Percentiles rank a stretch among this genome's conserved stretches.
Evolutionary conservation across 1,284 basidiomycete genomes (phyloP).

Genomic region (Pulchroboletus neoregius): DNA sequence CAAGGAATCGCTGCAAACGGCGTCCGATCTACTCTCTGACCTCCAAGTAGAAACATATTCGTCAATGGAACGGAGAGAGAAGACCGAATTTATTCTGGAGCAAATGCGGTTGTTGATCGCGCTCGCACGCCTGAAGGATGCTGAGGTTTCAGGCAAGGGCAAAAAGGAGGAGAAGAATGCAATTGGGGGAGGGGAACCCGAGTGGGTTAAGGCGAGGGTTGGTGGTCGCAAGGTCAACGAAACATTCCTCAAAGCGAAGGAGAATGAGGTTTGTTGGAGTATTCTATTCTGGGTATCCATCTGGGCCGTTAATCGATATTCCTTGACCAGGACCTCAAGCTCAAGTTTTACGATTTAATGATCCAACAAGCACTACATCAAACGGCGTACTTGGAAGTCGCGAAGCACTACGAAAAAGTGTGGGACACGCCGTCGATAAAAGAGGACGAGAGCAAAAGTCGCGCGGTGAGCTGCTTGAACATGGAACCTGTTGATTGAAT

Average conservation of each 20-base stretch:
- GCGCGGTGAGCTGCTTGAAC: slow-evolving; percentile 51
- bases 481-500: not conserved
- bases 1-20: slow-evolving; percentile 71
- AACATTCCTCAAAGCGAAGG: slow-evolving; percentile 85
- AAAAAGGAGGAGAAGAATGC: slow-evolving; percentile 58
- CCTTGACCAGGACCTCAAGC: slow-evolving; percentile 78
- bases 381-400: slow-evolving; percentile 87
- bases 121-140: slow-evolving; percentile 70
- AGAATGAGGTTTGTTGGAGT: slow-evolving; percentile 67
- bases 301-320: slow-evolving; percentile 6
- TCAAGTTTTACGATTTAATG: slow-evolving; percentile 95
- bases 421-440: slow-evolving; percentile 95
- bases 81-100: slow-evolving; percentile 97
- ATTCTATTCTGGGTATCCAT: not conserved
- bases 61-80: slow-evolving; percentile 96
- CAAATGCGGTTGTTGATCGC: slow-evolving; percentile 89
- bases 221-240: slow-evolving; percentile 94
- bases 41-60: slow-evolving; percentile 99
- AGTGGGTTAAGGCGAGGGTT: slow-evolving; percentile 91
- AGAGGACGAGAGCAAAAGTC: slow-evolving; percentile 72
- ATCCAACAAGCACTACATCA: slow-evolving; percentile 89
- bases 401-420: slow-evolving; percentile 93
- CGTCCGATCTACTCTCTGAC: slow-evolving; percentile 89
- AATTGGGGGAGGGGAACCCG: slow-evolving; percentile 67
- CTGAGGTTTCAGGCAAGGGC: slow-evolving; percentile 44